A percentile compares a stretch with the other conserved stretches of the same genome.
These are phyloP conservation scores for Fusarium metavorans DNA, from an alignment of 2,329 filamentous ascomycete species.

Conservation along the genomic window DNA sequence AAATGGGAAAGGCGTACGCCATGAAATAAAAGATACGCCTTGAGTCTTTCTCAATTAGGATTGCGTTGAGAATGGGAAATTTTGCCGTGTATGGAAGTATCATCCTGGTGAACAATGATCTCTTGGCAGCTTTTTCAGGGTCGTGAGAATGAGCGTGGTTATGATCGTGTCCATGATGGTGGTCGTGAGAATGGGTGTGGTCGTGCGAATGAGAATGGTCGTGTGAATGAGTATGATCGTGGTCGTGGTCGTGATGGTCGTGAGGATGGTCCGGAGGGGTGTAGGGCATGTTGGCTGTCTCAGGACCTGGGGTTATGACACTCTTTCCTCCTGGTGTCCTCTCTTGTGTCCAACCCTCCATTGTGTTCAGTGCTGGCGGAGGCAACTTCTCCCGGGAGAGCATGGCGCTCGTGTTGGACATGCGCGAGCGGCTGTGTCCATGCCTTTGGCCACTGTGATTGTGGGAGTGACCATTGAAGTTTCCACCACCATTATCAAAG, in stretches of 20 bases:
- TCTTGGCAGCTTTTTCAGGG: slow-evolving; percentile 58
- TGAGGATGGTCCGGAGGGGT: slow-evolving; percentile 47
- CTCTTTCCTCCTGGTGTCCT: slow-evolving; percentile 56
- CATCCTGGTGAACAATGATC: slow-evolving; percentile 78
- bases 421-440: slow-evolving; percentile 47
- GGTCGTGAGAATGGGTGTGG: slow-evolving; percentile 12
- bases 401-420: slow-evolving; percentile 46
- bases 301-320: slow-evolving; percentile 51
- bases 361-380: slow-evolving; percentile 49
- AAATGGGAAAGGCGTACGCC: slow-evolving; percentile 66
- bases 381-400: slow-evolving; percentile 47
- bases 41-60: slow-evolving; percentile 91
- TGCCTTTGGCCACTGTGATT: slow-evolving; percentile 44
- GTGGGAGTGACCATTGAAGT: slow-evolving; percentile 41
- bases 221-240: slow-evolving; percentile 42
- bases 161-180: slow-evolving; percentile 41
- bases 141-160: slow-evolving; percentile 48
- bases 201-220: slow-evolving; percentile 35
- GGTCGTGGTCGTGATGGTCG: slow-evolving; percentile 43
- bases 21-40: slow-evolving; percentile 98
- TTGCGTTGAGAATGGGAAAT: slow-evolving; percentile 85
- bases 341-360: slow-evolving; percentile 56
- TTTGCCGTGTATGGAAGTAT: slow-evolving; percentile 77
- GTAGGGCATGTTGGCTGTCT: slow-evolving; percentile 45
- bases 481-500: slow-evolving; percentile 34